Conservation (phyloP, 129 eudicot species). For the Artemisia tridentata region DNA sequence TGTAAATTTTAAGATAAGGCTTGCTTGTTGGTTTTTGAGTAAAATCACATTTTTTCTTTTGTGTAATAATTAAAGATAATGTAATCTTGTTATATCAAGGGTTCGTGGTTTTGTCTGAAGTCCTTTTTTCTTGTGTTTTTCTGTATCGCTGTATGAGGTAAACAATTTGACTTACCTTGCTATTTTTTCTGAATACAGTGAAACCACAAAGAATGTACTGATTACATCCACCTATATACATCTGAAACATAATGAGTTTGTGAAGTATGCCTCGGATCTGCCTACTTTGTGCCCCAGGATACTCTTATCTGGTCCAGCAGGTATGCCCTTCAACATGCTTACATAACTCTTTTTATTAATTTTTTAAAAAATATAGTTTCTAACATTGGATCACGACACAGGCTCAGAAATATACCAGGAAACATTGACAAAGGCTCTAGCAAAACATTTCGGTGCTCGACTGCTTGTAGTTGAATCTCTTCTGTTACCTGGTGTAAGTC, state of each 20-base stretch:
- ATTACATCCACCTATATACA: constrained; percentile 76
- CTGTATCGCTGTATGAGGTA: neutral
- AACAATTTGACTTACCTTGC: constrained; percentile 9
- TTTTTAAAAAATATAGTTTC: neutral
- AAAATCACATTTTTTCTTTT: too few species aligned
- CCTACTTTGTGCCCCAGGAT: constrained; percentile 78
- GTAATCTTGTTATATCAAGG: too few species aligned
- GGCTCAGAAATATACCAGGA: constrained; percentile 98
- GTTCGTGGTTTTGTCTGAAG: too few species aligned
- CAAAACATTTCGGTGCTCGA: constrained; percentile 71
- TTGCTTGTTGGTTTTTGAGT: too few species aligned
- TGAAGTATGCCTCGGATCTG: constrained; percentile 66
- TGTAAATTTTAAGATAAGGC: too few species aligned
- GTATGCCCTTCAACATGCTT: constrained; percentile 28
- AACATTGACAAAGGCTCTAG: constrained; percentile 75
- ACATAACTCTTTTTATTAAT: neutral
- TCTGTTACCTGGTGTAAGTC: constrained; percentile 87
- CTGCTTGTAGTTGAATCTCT: constrained; percentile 76
- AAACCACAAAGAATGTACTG: constrained; percentile 79
- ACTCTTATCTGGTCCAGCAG: constrained; percentile 93
- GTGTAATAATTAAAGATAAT: too few species aligned
- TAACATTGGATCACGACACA: constrained; percentile 16
- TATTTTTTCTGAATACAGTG: constrained; percentile 46
- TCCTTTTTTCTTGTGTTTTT: neutral
- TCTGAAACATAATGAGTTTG: constrained; percentile 68